Conservation (phyloP, 169 alveolate species). For the Toxoplasma gondii region DNA sequence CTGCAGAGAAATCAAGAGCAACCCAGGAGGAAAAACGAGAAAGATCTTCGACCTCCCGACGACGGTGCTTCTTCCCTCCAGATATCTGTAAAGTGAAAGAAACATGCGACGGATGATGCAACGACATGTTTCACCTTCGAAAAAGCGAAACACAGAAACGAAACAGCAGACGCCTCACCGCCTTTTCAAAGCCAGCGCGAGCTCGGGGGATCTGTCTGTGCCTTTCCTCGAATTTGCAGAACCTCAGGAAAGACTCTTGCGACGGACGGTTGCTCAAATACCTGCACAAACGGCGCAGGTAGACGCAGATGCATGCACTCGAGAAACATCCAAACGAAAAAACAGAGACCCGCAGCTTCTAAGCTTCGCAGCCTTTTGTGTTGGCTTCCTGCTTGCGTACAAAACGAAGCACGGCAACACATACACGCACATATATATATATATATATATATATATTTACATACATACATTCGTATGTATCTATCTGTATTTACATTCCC, state of each 20-base stretch:
- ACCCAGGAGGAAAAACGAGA: too few relatives aligned
- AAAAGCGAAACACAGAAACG: too few relatives aligned
- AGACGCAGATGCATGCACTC: neutral
- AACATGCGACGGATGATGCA: too few relatives aligned
- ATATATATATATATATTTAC: constrained; percentile 60
- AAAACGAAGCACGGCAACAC: neutral
- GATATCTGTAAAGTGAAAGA: too few relatives aligned
- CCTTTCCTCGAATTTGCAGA: constrained; percentile 95
- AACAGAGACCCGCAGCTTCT: too few relatives aligned
- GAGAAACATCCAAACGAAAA: neutral
- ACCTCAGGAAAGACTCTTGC: constrained; percentile 90
- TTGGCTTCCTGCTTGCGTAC: too few relatives aligned
- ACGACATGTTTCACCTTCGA: too few relatives aligned
- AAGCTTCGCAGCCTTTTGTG: too few relatives aligned
- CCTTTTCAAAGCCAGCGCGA: constrained; percentile 74
- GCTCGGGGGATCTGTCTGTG: constrained; percentile 82
- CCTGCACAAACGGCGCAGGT: neutral
- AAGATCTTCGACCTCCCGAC: too few relatives aligned
- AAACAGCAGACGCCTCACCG: constrained; percentile 34
- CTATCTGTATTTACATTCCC: neutral
- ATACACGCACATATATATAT: neutral
- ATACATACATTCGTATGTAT: neutral
- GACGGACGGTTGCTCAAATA: constrained; percentile 91
- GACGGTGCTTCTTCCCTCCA: too few relatives aligned
- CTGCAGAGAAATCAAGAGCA: too few relatives aligned